Evolutionary conservation across 306 rosid genomes (phyloP).

Genomic region (Vigna reflexopilosa): DNA sequence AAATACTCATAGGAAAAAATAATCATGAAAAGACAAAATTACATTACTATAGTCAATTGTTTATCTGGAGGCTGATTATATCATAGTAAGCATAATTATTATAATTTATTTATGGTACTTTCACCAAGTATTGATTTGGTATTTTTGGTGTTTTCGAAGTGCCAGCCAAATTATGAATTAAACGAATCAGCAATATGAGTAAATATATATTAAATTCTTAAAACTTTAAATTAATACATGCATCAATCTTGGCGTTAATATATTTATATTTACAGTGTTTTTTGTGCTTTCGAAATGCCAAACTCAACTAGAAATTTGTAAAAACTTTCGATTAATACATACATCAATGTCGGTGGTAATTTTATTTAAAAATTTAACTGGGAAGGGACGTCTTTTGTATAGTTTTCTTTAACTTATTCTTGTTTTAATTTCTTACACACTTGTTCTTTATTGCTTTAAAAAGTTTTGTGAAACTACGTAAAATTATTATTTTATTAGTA

Average conservation of each 20-base stretch:
- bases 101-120: background rate
- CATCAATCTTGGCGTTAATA: background rate
- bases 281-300: background rate
- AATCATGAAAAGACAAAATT: no score
- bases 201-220: no score
- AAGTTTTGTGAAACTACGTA: no score
- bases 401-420: no score
- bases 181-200: background rate
- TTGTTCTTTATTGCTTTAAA: no score
- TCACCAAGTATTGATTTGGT: background rate
- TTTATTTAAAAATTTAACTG: background rate
- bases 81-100: background rate
- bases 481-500: no score
- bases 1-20: background rate
- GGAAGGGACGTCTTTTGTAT: background rate
- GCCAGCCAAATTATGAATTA: background rate
- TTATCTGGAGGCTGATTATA: background rate
- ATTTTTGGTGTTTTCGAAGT: background rate
- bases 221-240: background rate
- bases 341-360: background rate
- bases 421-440: no score
- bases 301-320: background rate
- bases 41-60: no score
- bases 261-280: background rate
- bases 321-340: background rate